Percentiles rank a stretch among this genome's conserved stretches.
These are phyloP conservation scores for Austroboletus eburneus DNA, from an alignment of 768 basidiomycete genomes.

Conservation along the genomic window DNA sequence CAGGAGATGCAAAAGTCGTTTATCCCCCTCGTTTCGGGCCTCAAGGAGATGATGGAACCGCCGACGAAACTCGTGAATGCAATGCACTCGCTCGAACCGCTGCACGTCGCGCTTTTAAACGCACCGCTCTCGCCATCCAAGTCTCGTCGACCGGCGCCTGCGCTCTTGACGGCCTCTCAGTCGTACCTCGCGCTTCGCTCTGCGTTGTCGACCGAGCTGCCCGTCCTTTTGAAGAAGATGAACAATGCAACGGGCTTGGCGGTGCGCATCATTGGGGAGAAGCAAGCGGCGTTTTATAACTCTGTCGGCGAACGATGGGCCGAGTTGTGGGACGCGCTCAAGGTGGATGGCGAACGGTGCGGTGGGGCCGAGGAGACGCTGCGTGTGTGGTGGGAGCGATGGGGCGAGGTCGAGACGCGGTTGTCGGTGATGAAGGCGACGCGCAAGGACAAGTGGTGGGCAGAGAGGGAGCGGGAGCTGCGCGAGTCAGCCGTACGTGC, in stretches of 20 bases:
- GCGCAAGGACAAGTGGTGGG: slow-evolving; percentile 35
- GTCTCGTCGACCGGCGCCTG: slow-evolving; percentile 50
- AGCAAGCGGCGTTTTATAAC: slow-evolving; percentile 59
- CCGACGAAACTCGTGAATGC: slow-evolving; percentile 65
- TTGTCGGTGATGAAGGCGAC: slow-evolving; percentile 37
- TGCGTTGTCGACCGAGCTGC: slow-evolving; percentile 69
- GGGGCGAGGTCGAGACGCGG: slow-evolving; percentile 58
- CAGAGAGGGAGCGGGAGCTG: slow-evolving; percentile 24
- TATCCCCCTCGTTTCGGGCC: slow-evolving; percentile 51
- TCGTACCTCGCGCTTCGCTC: slow-evolving; percentile 75
- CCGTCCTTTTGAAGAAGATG: slow-evolving; percentile 53
- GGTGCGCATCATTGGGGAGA: slow-evolving; percentile 47
- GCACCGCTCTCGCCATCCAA: slow-evolving; percentile 59
- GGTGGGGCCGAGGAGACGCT: slow-evolving; percentile 66
- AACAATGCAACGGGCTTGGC: slow-evolving; percentile 55
- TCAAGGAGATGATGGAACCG: slow-evolving; percentile 56
- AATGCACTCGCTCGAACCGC: slow-evolving; percentile 70
- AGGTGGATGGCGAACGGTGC: slow-evolving; percentile 66
- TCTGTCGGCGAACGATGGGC: slow-evolving; percentile 64
- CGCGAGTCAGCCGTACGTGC: slow-evolving; percentile 14
- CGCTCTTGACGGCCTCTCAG: slow-evolving; percentile 68
- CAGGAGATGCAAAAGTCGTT: slow-evolving; percentile 49
- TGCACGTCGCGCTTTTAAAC: slow-evolving; percentile 66
- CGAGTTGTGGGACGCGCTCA: slow-evolving; percentile 82
- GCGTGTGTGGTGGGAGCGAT: slow-evolving; percentile 66